These are phyloP conservation scores for Trametes punicea DNA, from an alignment of 768 basidiomycete species.

Conservation along the genomic window DNA sequence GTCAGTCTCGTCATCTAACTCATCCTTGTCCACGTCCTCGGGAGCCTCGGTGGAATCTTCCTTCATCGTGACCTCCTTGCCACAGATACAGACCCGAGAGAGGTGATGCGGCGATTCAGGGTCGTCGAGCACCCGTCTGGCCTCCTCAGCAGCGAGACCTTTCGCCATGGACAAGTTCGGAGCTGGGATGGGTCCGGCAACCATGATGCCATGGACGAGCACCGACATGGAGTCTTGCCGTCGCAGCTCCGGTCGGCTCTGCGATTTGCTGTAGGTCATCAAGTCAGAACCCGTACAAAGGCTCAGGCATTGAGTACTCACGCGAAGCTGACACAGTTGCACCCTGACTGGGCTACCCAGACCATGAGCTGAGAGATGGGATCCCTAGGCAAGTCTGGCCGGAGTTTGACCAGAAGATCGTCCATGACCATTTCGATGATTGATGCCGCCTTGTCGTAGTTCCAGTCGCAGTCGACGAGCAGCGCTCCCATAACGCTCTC, in stretches of 20 bases:
- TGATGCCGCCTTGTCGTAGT: constrained; percentile 63
- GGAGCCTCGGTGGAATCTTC: constrained; percentile 9
- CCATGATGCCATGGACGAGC: constrained; percentile 51
- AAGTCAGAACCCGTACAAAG: constrained; percentile 15
- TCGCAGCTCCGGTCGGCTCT: constrained; percentile 41
- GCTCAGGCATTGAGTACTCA: constrained; percentile 27
- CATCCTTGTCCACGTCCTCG: constrained; percentile 23
- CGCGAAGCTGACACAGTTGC: constrained; percentile 47
- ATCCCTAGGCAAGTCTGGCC: constrained; percentile 59
- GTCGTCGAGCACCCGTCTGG: constrained; percentile 51
- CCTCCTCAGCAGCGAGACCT: constrained; percentile 63
- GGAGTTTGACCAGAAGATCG: constrained; percentile 59
- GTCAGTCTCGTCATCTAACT: constrained; percentile 43
- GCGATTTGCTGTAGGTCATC: constrained; percentile 36
- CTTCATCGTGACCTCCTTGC: constrained; percentile 8
- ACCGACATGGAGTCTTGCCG: constrained; percentile 54
- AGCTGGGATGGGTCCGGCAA: constrained; percentile 62
- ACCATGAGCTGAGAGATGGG: constrained; percentile 71
- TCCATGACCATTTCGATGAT: constrained; percentile 63
- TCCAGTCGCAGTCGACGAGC: constrained; percentile 73
- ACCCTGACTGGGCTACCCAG: constrained; percentile 61
- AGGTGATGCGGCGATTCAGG: constrained; percentile 43
- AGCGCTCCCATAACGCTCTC: constrained; percentile 85
- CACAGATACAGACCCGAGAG: constrained; percentile 41
- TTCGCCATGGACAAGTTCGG: constrained; percentile 59